Percentiles rank a stretch among this genome's conserved stretches.
Evolutionary conservation across 768 basidiomycete genomes (phyloP).

Genomic region (Termitomyces titanicus): DNA sequence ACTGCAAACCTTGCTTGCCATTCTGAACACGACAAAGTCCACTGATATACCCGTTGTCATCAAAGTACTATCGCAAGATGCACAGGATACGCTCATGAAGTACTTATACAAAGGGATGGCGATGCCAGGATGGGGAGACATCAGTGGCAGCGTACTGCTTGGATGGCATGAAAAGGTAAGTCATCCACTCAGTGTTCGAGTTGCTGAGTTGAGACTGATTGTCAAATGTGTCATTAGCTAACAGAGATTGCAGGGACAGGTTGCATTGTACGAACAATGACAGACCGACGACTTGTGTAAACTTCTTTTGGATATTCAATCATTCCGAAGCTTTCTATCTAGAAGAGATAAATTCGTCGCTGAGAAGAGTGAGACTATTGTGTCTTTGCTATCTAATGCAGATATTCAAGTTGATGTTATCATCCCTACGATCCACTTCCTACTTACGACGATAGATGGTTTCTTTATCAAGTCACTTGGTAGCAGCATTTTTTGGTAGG

Average conservation of each 20-base stretch:
- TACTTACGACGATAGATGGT: no score
- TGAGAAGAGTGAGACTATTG: not conserved
- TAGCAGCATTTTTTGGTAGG: no score
- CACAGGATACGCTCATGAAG: slow-evolving; percentile 93
- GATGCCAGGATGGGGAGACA: slow-evolving; percentile 57
- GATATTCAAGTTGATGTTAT: no score
- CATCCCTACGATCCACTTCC: no score
- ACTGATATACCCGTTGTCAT: slow-evolving; percentile 79
- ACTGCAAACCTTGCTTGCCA: slow-evolving; percentile 76
- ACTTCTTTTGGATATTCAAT: not conserved
- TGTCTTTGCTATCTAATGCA: not conserved
- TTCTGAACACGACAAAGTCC: slow-evolving; percentile 92
- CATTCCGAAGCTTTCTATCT: no score
- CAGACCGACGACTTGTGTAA: slow-evolving; percentile 52
- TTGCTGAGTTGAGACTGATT: slow-evolving; percentile 16
- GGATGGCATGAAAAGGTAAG: slow-evolving; percentile 96
- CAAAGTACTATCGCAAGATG: slow-evolving; percentile 65
- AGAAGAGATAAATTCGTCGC: not conserved
- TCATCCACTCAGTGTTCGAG: not conserved
- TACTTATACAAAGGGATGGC: slow-evolving; percentile 98
- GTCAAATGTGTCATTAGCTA: slow-evolving; percentile 44
- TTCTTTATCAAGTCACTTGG: no score
- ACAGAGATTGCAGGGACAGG: slow-evolving; percentile 93
- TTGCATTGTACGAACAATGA: slow-evolving; percentile 86
- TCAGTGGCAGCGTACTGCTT: slow-evolving; percentile 58